Percentiles rank a stretch among this genome's conserved stretches.
These are phyloP conservation scores for Hebeloma cylindrosporum DNA, from an alignment of 768 basidiomycete species.

Conservation along the genomic window DNA sequence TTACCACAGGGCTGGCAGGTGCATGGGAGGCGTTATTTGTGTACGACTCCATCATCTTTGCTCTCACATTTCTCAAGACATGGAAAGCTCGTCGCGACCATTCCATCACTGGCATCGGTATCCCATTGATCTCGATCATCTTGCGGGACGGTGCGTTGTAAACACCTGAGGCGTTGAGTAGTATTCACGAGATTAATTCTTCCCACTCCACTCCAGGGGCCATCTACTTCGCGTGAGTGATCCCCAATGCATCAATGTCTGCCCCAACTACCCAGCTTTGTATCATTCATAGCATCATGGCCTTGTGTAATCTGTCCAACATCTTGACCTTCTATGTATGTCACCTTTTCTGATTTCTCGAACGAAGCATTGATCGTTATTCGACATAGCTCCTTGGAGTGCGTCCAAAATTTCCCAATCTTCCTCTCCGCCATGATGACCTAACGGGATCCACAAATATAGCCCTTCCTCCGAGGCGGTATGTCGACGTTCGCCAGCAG, in stretches of 20 bases:
- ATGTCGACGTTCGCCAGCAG: constrained; percentile 51
- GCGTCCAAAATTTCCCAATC: constrained; percentile 1
- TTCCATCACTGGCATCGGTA: constrained; percentile 21
- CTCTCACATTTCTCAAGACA: constrained; percentile 48
- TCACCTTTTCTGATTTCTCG: constrained; percentile 2
- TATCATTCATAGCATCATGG: constrained; percentile 48
- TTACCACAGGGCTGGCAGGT: constrained; percentile 29
- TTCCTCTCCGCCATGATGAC: neutral
- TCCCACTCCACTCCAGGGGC: constrained; percentile 36
- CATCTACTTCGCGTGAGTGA: constrained; percentile 53
- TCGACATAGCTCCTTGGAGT: constrained; percentile 8
- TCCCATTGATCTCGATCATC: constrained; percentile 43
- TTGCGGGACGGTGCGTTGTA: constrained; percentile 47
- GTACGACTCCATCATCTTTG: constrained; percentile 48
- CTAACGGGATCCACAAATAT: too few relatives aligned
- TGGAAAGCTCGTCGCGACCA: constrained; percentile 33
- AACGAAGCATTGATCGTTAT: neutral
- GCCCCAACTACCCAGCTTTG: neutral
- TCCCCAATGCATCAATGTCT: neutral
- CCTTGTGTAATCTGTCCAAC: constrained; percentile 49
- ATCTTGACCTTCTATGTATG: constrained; percentile 36
- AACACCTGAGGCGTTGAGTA: neutral
- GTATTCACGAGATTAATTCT: neutral
- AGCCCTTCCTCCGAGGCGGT: constrained; percentile 47
- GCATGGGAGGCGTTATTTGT: constrained; percentile 54